Conservation (phyloP, 352 stramenopile genomes). For the Achlya hypogyna region DNA sequence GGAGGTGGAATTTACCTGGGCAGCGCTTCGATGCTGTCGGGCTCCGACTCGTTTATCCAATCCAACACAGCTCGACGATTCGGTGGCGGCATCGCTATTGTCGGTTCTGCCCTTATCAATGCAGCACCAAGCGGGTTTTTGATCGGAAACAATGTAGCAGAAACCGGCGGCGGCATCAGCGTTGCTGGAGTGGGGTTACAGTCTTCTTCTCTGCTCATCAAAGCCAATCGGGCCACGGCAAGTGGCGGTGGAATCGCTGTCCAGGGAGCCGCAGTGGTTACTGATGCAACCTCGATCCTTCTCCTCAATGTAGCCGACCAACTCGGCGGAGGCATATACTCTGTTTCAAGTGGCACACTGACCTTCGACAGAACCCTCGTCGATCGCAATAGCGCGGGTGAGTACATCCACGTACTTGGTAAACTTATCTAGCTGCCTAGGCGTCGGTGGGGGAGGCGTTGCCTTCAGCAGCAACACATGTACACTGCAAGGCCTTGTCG, state of each 20-base stretch:
- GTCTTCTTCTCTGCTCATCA: neutral
- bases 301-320: neutral
- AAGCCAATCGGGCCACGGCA: neutral
- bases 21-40: neutral
- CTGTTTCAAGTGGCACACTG: neutral
- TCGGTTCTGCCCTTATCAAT: neutral
- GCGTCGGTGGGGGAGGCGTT: neutral
- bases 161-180: neutral
- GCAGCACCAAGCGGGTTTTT: too few relatives aligned
- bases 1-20: neutral
- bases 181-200: neutral
- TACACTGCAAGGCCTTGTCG: neutral
- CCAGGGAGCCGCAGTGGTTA: neutral
- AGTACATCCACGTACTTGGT: neutral
- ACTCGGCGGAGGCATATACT: neutral
- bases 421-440: neutral
- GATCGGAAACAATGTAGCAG: neutral
- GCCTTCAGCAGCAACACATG: neutral
- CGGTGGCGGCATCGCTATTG: neutral
- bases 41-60: neutral
- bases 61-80: neutral
- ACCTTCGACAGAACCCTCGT: neutral
- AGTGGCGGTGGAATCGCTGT: constrained; percentile 2
- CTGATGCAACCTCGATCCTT: neutral
- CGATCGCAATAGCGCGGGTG: neutral